A percentile compares a stretch with the other conserved stretches of the same genome.
Evolutionary conservation across 352 stramenopile species (phyloP).

Genomic region (Phytophthora vignae): DNA sequence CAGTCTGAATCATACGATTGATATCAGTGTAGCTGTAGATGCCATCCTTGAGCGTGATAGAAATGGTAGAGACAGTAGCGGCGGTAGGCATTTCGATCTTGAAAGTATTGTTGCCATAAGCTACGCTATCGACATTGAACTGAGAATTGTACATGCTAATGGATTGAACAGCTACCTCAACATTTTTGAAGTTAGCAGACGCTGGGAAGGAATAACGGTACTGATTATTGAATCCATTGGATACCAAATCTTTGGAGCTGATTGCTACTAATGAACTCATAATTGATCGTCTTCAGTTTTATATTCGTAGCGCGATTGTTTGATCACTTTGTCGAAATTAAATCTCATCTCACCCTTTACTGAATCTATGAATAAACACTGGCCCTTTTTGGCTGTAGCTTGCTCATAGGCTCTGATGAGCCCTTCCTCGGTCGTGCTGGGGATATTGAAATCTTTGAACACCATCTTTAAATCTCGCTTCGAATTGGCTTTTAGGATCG

Average conservation of each 20-base stretch:
- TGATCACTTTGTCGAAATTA: neutral
- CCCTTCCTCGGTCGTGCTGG: too few relatives aligned
- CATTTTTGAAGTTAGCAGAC: conserved; percentile 1
- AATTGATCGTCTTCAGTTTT: neutral
- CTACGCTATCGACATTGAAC: neutral
- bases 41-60: neutral
- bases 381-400: too few relatives aligned
- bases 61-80: neutral
- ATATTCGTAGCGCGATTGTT: conserved; percentile 3
- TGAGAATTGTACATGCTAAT: neutral
- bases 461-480: too few relatives aligned
- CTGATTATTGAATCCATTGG: neutral
- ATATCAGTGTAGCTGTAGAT: conserved; percentile 10
- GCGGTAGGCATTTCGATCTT: conserved; percentile 6
- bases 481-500: too few relatives aligned
- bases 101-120: neutral
- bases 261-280: conserved; percentile 2
- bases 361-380: neutral
- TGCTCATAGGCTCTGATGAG: too few relatives aligned
- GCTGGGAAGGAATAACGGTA: neutral
- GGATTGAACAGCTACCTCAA: conserved; percentile 2
- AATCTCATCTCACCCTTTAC: conserved; percentile 2
- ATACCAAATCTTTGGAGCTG: neutral
- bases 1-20: too few relatives aligned
- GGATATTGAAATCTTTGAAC: too few relatives aligned